Conservation (phyloP, 805 yeast genomes). For the Candida maltosa region DNA sequence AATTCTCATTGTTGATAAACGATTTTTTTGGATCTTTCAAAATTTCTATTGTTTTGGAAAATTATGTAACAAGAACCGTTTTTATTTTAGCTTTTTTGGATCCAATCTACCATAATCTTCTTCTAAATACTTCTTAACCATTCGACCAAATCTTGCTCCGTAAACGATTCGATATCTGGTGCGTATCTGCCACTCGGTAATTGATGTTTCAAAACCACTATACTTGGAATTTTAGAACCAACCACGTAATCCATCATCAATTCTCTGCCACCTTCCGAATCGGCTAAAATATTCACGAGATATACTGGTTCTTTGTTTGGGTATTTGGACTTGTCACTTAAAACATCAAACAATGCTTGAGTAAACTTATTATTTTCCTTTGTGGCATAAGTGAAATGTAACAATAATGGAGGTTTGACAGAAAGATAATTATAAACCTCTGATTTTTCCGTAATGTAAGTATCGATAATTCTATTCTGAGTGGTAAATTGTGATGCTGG, state of each 20-base stretch:
- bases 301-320: slow-evolving; percentile 46
- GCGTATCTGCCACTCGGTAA: slow-evolving; percentile 41
- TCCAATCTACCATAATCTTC: too few species aligned
- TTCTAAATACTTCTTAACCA: slow-evolving; percentile 8
- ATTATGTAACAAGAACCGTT: too few species aligned
- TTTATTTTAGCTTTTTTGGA: too few species aligned
- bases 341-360: slow-evolving; percentile 45
- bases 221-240: slow-evolving; percentile 52
- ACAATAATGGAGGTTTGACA: slow-evolving; percentile 57
- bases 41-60: too few species aligned
- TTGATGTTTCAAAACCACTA: slow-evolving; percentile 66
- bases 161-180: slow-evolving; percentile 17
- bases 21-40: too few species aligned
- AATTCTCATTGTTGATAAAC: too few species aligned
- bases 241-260: slow-evolving; percentile 55
- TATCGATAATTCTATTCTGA: slow-evolving; percentile 34
- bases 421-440: slow-evolving; percentile 58
- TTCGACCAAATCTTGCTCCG: slow-evolving; percentile 26
- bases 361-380: slow-evolving; percentile 60
- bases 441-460: slow-evolving; percentile 47
- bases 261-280: slow-evolving; percentile 60
- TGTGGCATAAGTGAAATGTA: slow-evolving; percentile 76
- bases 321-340: slow-evolving; percentile 19
- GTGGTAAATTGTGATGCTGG: slow-evolving; percentile 33
- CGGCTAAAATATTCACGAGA: slow-evolving; percentile 71